A percentile compares a stretch with the other conserved stretches of the same genome.
Evolutionary conservation across 768 basidiomycete species (phyloP).

Genomic region (Steccherinum ochraceum): DNA sequence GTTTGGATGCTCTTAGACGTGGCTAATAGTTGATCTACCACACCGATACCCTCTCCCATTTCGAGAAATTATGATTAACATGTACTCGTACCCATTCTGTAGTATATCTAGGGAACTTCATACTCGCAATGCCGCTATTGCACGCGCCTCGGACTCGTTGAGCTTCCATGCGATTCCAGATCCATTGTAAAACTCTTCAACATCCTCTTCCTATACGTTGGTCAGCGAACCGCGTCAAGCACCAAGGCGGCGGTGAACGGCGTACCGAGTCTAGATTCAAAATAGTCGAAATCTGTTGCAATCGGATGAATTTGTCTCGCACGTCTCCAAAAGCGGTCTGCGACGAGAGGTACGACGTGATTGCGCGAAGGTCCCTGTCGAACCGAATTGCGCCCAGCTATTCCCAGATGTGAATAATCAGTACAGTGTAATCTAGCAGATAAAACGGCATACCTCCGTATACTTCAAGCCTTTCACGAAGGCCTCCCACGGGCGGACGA

Average conservation of each 20-base stretch:
- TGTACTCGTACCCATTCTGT: neutral
- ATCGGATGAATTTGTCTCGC: slow-evolving; percentile 83
- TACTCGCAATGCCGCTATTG: slow-evolving; percentile 54
- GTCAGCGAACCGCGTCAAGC: neutral
- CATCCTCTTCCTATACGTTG: slow-evolving; percentile 74
- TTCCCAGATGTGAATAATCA: slow-evolving; percentile 2
- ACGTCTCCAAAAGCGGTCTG: slow-evolving; percentile 89
- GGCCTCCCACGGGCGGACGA: slow-evolving; percentile 97
- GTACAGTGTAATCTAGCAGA: neutral
- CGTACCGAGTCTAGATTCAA: slow-evolving; percentile 80
- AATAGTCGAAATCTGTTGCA: slow-evolving; percentile 91
- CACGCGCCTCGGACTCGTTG: slow-evolving; percentile 68
- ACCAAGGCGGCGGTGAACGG: slow-evolving; percentile 8
- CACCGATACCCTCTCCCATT: neutral
- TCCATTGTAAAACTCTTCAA: slow-evolving; percentile 90
- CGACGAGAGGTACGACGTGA: slow-evolving; percentile 76
- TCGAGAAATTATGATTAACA: neutral
- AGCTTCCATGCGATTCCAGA: slow-evolving; percentile 90
- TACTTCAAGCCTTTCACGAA: slow-evolving; percentile 73
- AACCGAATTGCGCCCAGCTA: slow-evolving; percentile 95
- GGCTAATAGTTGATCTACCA: slow-evolving; percentile 29
- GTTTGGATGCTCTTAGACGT: slow-evolving; percentile 83
- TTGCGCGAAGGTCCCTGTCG: slow-evolving; percentile 84
- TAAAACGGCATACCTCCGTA: slow-evolving; percentile 62
- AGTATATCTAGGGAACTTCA: slow-evolving; percentile 7